Percentiles rank a stretch among this genome's conserved stretches.
Conservation (phyloP, 2,329 filamentous ascomycete genomes). For the Penicillium oxalicum region DNA sequence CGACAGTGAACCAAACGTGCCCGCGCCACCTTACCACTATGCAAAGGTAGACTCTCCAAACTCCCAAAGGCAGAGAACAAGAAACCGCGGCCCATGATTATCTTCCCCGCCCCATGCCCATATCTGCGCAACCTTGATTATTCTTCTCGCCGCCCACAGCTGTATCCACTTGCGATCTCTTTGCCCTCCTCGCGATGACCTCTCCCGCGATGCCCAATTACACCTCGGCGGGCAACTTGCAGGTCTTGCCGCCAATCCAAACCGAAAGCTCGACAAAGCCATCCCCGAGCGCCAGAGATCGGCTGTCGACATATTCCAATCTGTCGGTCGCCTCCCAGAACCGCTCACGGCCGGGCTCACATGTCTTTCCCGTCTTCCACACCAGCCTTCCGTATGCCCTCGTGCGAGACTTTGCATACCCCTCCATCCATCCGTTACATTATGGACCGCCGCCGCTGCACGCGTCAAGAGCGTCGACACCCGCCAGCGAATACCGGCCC, state of each 20-base stretch:
- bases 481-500: constrained; percentile 70
- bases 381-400: constrained; percentile 82
- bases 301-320: constrained; percentile 77
- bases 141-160: constrained; percentile 9
- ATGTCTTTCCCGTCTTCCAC: constrained; percentile 74
- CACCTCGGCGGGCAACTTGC: constrained; percentile 23
- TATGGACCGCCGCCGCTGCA: constrained; percentile 80
- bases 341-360: constrained; percentile 73
- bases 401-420: constrained; percentile 94
- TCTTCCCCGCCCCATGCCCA: constrained; percentile 14
- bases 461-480: constrained; percentile 73
- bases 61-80: not conserved
- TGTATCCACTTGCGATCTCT: constrained; percentile 6
- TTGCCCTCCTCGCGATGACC: constrained; percentile 32
- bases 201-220: constrained; percentile 28
- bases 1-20: not conserved
- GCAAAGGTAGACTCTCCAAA: constrained; percentile 26
- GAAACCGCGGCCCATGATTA: constrained; percentile 22
- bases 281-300: constrained; percentile 72
- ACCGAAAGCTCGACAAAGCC: constrained; percentile 52
- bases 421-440: constrained; percentile 74
- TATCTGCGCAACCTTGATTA: constrained; percentile 15
- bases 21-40: constrained; percentile 26
- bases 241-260: constrained; percentile 44
- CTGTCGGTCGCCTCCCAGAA: constrained; percentile 52